A percentile compares a stretch with the other conserved stretches of the same genome.
These are phyloP conservation scores for Nigrospora oryzae DNA, from an alignment of 2,329 filamentous ascomycete species.

Conservation along the genomic window DNA sequence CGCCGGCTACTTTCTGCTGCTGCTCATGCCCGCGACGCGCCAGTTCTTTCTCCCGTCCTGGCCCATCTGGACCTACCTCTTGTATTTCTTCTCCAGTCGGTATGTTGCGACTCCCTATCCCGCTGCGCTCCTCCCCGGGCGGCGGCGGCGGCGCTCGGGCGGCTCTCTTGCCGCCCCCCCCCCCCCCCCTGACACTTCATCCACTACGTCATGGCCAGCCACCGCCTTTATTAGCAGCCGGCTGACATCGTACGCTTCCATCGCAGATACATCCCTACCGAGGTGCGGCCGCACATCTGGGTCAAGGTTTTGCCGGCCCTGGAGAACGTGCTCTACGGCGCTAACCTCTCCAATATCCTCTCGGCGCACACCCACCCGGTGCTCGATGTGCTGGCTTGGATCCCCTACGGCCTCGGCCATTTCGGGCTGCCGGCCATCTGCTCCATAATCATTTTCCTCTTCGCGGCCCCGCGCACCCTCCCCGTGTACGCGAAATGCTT, in stretches of 20 bases:
- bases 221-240: neutral
- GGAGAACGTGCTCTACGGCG: constrained; percentile 93
- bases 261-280: constrained; percentile 73
- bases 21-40: constrained; percentile 74
- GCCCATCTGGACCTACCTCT: constrained; percentile 75
- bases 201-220: too few species aligned
- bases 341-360: constrained; percentile 91
- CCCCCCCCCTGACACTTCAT: too few species aligned
- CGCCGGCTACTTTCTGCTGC: constrained; percentile 56
- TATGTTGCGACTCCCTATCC: constrained; percentile 39
- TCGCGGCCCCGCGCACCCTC: constrained; percentile 75
- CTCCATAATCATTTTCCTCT: constrained; percentile 75
- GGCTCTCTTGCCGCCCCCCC: too few species aligned
- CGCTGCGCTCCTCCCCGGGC: neutral
- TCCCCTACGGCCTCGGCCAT: constrained; percentile 87
- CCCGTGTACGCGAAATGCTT: constrained; percentile 82
- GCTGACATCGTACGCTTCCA: neutral
- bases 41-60: constrained; percentile 89
- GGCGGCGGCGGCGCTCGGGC: neutral
- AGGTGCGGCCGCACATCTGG: constrained; percentile 89
- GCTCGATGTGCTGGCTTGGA: constrained; percentile 83
- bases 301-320: constrained; percentile 88
- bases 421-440: constrained; percentile 79
- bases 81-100: constrained; percentile 92
- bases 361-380: constrained; percentile 79